A percentile compares a stretch with the other conserved stretches of the same genome.
These are phyloP conservation scores for Capsicum baccatum DNA, from an alignment of 257 asterid species.

Conservation along the genomic window DNA sequence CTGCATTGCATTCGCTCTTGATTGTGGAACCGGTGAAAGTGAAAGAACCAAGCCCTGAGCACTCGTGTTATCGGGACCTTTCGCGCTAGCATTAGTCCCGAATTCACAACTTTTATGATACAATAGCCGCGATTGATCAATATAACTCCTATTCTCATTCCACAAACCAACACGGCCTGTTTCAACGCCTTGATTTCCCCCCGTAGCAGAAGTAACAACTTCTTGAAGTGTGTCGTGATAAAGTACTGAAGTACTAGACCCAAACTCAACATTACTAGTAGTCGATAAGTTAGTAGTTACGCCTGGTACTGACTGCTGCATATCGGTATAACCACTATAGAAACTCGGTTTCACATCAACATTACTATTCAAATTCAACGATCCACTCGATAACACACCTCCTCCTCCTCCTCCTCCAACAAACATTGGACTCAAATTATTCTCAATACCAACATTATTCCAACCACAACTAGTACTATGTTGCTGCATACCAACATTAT, in stretches of 20 bases:
- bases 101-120: constrained; percentile 35
- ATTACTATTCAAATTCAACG: constrained; percentile 34
- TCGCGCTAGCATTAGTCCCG: constrained; percentile 23
- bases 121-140: constrained; percentile 38
- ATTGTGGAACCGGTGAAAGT: constrained; percentile 61
- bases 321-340: constrained; percentile 37
- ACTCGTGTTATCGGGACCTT: constrained; percentile 31
- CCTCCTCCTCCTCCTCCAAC: constrained; percentile 38
- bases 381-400: constrained; percentile 14
- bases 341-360: constrained; percentile 42
- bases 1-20: constrained; percentile 36
- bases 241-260: not conserved
- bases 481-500: constrained; percentile 12
- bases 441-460: constrained; percentile 28
- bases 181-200: constrained; percentile 37
- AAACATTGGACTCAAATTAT: constrained; percentile 38
- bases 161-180: constrained; percentile 33
- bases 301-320: constrained; percentile 28
- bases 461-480: constrained; percentile 32
- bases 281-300: constrained; percentile 24
- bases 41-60: constrained; percentile 62
- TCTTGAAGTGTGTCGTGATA: constrained; percentile 52
- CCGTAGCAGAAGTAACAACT: constrained; percentile 44
- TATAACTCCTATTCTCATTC: constrained; percentile 38
- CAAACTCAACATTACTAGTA: constrained; percentile 31